Evolutionary conservation across 371 early-diverging fungal genomes (phyloP).

Genomic region (Apophysomyces variabilis): DNA sequence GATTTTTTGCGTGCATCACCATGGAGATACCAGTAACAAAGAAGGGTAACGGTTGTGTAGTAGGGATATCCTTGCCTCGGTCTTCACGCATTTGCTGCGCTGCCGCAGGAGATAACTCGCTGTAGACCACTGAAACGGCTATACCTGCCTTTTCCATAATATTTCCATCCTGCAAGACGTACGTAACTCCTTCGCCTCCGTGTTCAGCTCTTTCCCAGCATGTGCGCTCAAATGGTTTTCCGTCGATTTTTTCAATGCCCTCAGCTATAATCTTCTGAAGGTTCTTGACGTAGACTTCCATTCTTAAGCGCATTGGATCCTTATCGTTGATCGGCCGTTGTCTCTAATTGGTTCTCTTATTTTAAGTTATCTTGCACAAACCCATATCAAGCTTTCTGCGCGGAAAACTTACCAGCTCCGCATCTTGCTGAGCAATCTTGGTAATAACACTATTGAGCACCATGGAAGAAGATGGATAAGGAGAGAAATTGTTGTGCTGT

Average conservation of each 20-base stretch:
- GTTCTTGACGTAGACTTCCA: constrained; percentile 78
- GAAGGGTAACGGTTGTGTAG: constrained; percentile 64
- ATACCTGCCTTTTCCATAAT: constrained; percentile 97
- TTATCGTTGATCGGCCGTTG: constrained; percentile 37
- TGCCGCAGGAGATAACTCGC: constrained; percentile 75
- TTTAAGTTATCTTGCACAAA: neutral
- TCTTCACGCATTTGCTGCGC: constrained; percentile 82
- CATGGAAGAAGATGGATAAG: neutral
- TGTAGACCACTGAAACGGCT: constrained; percentile 79
- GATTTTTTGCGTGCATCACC: constrained; percentile 96
- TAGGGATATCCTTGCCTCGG: constrained; percentile 56
- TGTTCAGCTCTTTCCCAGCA: constrained; percentile 82
- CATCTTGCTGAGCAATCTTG: constrained; percentile 6
- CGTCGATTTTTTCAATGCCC: constrained; percentile 66
- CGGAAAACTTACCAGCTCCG: neutral
- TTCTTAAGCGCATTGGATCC: constrained; percentile 79
- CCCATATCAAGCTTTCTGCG: no score
- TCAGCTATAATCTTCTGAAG: constrained; percentile 74
- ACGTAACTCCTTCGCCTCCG: constrained; percentile 90
- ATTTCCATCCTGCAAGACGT: constrained; percentile 89
- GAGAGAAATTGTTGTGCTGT: neutral
- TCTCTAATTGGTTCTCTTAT: neutral
- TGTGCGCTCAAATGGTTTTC: constrained; percentile 74
- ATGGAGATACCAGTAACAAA: constrained; percentile 92
- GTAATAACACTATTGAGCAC: constrained; percentile 1